Conservation (phyloP, 2,329 filamentous ascomycete genomes). For the Trichoderma cornu-damae region DNA sequence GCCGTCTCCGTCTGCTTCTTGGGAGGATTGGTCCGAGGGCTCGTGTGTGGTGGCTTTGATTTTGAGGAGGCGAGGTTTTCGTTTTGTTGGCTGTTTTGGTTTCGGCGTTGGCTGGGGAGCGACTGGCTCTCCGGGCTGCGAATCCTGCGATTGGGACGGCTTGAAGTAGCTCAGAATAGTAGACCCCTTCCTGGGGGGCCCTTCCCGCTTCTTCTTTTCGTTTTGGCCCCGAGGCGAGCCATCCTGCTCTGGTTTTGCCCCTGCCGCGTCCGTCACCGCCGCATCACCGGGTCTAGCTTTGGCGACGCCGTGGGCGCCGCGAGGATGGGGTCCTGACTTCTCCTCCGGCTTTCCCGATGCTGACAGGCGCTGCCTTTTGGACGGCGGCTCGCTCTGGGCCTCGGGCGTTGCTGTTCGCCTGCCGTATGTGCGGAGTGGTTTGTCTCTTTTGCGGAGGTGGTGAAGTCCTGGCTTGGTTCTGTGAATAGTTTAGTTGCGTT, state of each 20-base stretch:
- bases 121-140: slow-evolving; percentile 9
- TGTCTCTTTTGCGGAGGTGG: slow-evolving; percentile 29
- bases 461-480: slow-evolving; percentile 32
- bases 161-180: slow-evolving; percentile 43
- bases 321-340: neutral
- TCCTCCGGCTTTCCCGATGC: neutral
- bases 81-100: slow-evolving; percentile 14
- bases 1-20: neutral
- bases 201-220: neutral
- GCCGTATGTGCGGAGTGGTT: slow-evolving; percentile 39
- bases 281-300: neutral
- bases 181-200: slow-evolving; percentile 26
- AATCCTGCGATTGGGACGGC: neutral
- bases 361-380: slow-evolving; percentile 27
- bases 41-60: slow-evolving; percentile 23
- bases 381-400: slow-evolving; percentile 24
- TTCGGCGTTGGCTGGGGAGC: slow-evolving; percentile 19
- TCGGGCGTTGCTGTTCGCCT: slow-evolving; percentile 30
- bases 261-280: neutral
- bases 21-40: neutral
- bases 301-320: neutral
- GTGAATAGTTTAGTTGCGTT: neutral
- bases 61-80: slow-evolving; percentile 29
- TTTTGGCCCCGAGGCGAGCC: too few species aligned
- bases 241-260: neutral